phyloP scores from a whole-genome alignment of 805 yeast species.

The Candida tammaniensis region DNA sequence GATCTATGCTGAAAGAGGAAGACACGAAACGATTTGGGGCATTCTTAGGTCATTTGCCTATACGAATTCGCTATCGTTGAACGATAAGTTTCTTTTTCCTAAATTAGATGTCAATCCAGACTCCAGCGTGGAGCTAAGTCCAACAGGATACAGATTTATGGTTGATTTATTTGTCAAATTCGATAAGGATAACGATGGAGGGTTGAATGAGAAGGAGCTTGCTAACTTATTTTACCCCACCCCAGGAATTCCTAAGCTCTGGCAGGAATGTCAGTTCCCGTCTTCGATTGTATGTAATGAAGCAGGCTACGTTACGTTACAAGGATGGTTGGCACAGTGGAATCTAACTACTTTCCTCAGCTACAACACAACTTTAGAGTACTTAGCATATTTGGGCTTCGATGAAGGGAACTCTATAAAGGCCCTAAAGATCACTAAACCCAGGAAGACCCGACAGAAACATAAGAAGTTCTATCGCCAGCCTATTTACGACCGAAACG shows the following conservation, averaged over 20 bases:
- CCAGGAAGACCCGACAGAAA: conserved; percentile 68
- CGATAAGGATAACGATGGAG: conserved; percentile 97
- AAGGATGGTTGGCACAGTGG: conserved; percentile 99
- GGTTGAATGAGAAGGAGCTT: conserved; percentile 74
- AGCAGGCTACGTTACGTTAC: conserved; percentile 83
- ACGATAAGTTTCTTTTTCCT: conserved; percentile 78
- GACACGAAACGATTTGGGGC: conserved; percentile 98
- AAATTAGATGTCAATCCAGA: conserved; percentile 67
- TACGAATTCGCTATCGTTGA: conserved; percentile 85
- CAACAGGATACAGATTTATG: conserved; percentile 85
- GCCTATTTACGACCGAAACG: conserved; percentile 76
- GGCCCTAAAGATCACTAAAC: conserved; percentile 71
- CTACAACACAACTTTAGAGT: conserved; percentile 78
- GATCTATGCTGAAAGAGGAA: conserved; percentile 82
- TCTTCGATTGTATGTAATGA: conserved; percentile 85
- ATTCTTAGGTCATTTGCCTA: conserved; percentile 84
- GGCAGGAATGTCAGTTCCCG: conserved; percentile 88
- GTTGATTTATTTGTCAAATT: conserved; percentile 86
- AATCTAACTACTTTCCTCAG: conserved; percentile 91
- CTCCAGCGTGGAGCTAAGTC: conserved; percentile 87
- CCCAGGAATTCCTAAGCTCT: conserved; percentile 85
- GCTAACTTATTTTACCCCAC: conserved; percentile 75
- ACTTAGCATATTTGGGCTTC: conserved; percentile 86
- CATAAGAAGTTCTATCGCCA: conserved; percentile 64
- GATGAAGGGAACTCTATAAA: conserved; percentile 43